Evolutionary conservation across 495 filamentous ascomycete genomes (phyloP).

Genomic region (Platismatia glauca): DNA sequence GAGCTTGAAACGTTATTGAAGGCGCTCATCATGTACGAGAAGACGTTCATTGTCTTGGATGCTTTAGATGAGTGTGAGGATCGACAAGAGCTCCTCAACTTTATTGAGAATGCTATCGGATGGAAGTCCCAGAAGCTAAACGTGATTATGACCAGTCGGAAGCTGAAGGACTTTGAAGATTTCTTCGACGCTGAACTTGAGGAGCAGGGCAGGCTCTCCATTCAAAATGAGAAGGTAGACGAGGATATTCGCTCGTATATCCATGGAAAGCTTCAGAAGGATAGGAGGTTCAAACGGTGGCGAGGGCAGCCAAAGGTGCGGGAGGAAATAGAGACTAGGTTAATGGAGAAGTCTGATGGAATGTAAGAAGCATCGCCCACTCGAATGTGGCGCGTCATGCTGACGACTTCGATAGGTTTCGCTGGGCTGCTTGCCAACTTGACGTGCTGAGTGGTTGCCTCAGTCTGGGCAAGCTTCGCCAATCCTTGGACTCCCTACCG

Average conservation of each 20-base stretch:
- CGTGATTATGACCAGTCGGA: not conserved
- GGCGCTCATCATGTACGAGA: not conserved
- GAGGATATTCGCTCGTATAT: not conserved
- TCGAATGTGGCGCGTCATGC: too few species aligned
- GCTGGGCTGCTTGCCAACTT: constrained; percentile 36
- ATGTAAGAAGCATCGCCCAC: too few species aligned
- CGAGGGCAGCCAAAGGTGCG: too few species aligned
- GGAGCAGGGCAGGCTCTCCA: too few species aligned
- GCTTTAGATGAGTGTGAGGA: constrained; percentile 13
- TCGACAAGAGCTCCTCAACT: too few species aligned
- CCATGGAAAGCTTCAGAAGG: not conserved
- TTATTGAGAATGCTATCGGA: constrained; percentile 1
- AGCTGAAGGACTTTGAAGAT: too few species aligned
- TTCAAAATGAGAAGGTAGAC: not conserved
- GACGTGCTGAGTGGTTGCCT: constrained; percentile 29
- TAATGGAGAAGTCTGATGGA: too few species aligned
- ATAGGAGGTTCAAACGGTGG: not conserved
- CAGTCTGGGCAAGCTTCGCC: constrained; percentile 21
- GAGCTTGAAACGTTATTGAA: constrained; percentile 2
- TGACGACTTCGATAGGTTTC: constrained; percentile 29
- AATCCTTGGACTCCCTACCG: constrained; percentile 30
- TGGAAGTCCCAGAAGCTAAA: not conserved
- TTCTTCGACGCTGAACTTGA: not conserved
- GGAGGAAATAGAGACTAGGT: too few species aligned
- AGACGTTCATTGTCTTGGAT: constrained; percentile 9